Evolutionary conservation across 176 grass and related monocot genomes (phyloP).

Genomic region (Saccharum officinarum): DNA sequence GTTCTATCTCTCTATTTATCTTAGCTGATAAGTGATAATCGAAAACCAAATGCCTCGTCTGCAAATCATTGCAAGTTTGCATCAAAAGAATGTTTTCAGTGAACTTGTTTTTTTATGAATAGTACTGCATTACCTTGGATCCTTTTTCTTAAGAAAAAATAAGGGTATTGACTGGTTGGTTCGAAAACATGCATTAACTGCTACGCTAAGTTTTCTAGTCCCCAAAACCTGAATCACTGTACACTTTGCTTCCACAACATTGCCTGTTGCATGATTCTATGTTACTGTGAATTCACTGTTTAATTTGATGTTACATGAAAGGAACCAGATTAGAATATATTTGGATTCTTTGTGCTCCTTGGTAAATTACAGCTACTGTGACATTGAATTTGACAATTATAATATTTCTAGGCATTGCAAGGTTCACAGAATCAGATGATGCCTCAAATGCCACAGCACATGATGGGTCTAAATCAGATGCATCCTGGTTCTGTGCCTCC

Average conservation of each 20-base stretch:
- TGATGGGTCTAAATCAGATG: constrained; percentile 80
- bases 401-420: constrained; percentile 63
- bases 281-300: neutral
- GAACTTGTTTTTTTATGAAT: neutral
- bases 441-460: constrained; percentile 76
- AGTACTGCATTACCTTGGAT: neutral
- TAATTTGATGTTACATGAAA: constrained; percentile 4
- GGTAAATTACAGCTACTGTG: neutral
- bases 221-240: neutral
- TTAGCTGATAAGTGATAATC: neutral
- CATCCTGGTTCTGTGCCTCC: constrained; percentile 50
- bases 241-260: neutral
- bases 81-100: neutral
- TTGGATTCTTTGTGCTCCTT: neutral
- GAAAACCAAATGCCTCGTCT: neutral
- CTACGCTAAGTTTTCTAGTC: neutral
- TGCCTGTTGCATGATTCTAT: neutral
- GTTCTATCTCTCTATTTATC: neutral
- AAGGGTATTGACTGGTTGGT: neutral
- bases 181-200: neutral
- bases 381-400: neutral
- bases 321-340: neutral
- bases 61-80: neutral
- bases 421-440: constrained; percentile 78
- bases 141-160: neutral